Conservation (phyloP, 441 rosid species). For the Corymbia citriodora region DNA sequence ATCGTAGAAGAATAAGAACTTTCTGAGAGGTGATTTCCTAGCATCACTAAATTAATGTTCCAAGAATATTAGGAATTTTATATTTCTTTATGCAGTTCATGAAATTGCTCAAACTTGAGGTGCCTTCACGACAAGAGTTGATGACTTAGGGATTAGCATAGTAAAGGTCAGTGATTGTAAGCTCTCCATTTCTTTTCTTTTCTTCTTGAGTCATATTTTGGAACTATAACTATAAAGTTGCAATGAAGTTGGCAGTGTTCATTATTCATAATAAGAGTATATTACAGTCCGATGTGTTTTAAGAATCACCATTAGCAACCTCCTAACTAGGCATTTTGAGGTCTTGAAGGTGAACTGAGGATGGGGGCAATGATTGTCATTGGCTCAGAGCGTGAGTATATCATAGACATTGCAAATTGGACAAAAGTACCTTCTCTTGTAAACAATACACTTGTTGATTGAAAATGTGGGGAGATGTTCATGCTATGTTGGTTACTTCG, state of each 20-base stretch:
- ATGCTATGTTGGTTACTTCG: neutral
- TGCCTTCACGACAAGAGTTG: slow-evolving; percentile 30
- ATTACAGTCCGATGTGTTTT: neutral
- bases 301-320: neutral
- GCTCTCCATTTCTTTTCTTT: neutral
- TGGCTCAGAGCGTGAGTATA: neutral
- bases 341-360: neutral
- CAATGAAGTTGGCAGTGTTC: neutral
- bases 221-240: neutral
- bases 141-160: slow-evolving; percentile 29
- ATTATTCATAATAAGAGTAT: neutral
- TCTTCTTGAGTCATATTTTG: neutral
- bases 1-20: neutral
- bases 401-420: neutral
- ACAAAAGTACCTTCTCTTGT: neutral
- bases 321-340: neutral
- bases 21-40: neutral
- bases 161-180: slow-evolving; percentile 21
- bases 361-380: neutral
- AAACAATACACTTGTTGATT: neutral
- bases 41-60: neutral
- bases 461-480: neutral
- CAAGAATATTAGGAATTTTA: neutral
- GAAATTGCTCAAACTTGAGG: slow-evolving; percentile 65
- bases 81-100: slow-evolving; percentile 45